Evolutionary conservation across 305 asterid genomes (phyloP).

Genomic region (Striga hermonthica): DNA sequence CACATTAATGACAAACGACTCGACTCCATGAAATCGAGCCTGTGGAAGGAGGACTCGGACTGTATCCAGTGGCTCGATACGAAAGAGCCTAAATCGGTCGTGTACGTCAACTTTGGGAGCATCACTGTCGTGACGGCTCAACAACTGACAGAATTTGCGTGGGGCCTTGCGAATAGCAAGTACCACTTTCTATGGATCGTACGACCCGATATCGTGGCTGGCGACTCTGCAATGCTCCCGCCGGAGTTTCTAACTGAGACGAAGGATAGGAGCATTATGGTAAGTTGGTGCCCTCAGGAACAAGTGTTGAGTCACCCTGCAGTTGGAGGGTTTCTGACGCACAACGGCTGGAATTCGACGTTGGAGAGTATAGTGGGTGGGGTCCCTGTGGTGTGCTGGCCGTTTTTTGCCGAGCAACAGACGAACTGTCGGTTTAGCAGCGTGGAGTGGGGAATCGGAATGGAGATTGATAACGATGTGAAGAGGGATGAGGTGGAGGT

Average conservation of each 20-base stretch:
- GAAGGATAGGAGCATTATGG: not conserved
- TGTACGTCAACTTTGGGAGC: conserved; percentile 1
- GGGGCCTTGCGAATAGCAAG: not conserved
- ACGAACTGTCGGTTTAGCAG: conserved; percentile 55
- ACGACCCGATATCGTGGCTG: not conserved
- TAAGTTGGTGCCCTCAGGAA: not conserved
- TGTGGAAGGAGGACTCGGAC: not conserved
- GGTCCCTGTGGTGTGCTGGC: conserved; percentile 57
- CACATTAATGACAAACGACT: not conserved
- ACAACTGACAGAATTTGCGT: not conserved
- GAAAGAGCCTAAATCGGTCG: not conserved
- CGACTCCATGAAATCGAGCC: not conserved
- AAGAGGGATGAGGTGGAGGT: conserved; percentile 40
- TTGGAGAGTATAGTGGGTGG: not conserved
- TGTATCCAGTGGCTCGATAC: not conserved
- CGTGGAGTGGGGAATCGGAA: conserved; percentile 43
- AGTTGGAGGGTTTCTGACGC: not conserved
- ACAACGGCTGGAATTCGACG: not conserved
- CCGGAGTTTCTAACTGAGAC: not conserved
- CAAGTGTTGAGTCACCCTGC: not conserved
- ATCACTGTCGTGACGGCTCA: not conserved
- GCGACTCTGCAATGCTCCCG: not conserved
- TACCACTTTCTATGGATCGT: not conserved
- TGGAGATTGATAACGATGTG: conserved; percentile 42
- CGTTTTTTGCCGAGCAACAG: conserved; percentile 64